phyloP scores from a whole-genome alignment of 441 rosid species.

The Jatropha multifida region DNA sequence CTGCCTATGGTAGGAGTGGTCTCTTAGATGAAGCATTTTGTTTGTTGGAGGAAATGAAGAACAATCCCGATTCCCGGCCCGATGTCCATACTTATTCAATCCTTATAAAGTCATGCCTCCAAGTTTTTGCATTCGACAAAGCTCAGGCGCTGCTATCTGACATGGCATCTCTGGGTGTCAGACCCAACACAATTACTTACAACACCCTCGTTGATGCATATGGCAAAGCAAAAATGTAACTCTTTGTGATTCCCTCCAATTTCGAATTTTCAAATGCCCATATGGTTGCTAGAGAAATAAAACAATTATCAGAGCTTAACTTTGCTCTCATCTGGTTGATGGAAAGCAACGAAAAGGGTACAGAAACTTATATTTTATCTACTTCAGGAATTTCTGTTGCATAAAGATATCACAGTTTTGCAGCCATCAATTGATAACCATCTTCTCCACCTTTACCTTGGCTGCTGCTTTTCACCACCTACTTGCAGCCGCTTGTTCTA shows the following conservation, averaged over 20 bases:
- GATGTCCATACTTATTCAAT: slow-evolving; percentile 89
- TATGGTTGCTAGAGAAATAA: slow-evolving; percentile 20
- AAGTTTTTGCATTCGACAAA: slow-evolving; percentile 61
- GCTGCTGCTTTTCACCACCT: too few relatives aligned
- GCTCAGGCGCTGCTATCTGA: slow-evolving; percentile 63
- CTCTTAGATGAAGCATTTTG: slow-evolving; percentile 64
- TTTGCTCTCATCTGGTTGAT: not conserved
- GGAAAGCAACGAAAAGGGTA: not conserved
- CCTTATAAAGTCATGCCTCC: slow-evolving; percentile 84
- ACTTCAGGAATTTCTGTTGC: not conserved
- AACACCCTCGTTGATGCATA: slow-evolving; percentile 85
- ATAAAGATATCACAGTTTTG: not conserved
- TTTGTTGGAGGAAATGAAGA: slow-evolving; percentile 74
- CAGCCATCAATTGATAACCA: too few relatives aligned
- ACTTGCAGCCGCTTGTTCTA: not conserved
- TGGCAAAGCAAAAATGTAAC: slow-evolving; percentile 83
- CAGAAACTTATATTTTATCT: not conserved
- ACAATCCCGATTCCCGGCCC: slow-evolving; percentile 59
- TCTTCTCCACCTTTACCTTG: not conserved
- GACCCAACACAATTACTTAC: slow-evolving; percentile 74
- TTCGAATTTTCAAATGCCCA: slow-evolving; percentile 16
- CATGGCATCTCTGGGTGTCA: slow-evolving; percentile 65
- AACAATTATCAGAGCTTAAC: not conserved
- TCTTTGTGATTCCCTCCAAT: not conserved
- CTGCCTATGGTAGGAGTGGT: slow-evolving; percentile 80